A percentile compares a stretch with the other conserved stretches of the same genome.
These are phyloP conservation scores for Phytopythium mirpurense DNA, from an alignment of 352 stramenopile genomes.

Conservation along the genomic window DNA sequence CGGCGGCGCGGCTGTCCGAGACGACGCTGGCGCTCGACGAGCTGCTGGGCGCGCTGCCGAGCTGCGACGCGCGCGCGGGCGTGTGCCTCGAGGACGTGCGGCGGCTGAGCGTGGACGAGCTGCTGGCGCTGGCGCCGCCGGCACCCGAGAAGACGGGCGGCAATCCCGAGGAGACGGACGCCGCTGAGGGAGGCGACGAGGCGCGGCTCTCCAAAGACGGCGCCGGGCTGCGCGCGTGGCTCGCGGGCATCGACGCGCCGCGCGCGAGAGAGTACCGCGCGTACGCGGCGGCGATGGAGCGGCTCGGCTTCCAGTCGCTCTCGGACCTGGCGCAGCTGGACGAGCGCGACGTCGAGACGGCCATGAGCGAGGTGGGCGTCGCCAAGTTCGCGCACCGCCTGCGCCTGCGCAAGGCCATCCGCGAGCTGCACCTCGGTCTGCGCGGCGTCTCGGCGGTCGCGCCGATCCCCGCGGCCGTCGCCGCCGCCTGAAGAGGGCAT, in stretches of 20 bases:
- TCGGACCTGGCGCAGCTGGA: conserved; percentile 56
- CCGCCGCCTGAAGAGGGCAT: background rate
- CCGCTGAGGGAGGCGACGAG: too few relatives aligned
- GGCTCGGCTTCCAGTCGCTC: conserved; percentile 55
- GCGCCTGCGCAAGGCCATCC: conserved; percentile 65
- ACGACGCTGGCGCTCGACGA: conserved; percentile 47
- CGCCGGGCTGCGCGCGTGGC: conserved; percentile 39
- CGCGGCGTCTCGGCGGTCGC: conserved; percentile 10
- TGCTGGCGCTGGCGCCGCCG: conserved; percentile 24
- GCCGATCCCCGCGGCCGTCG: background rate
- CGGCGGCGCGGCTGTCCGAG: conserved; percentile 33
- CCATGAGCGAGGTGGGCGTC: conserved; percentile 72
- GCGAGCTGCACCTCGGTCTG: conserved; percentile 41
- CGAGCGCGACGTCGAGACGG: conserved; percentile 63
- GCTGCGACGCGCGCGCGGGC: conserved; percentile 15
- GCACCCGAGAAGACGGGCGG: conserved; percentile 30
- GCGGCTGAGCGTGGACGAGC: conserved; percentile 49
- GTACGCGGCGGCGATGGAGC: conserved; percentile 56
- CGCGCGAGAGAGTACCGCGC: conserved; percentile 45
- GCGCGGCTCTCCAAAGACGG: conserved; percentile 13
- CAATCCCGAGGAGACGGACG: conserved; percentile 24
- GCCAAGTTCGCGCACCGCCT: conserved; percentile 71
- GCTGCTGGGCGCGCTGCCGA: conserved; percentile 24
- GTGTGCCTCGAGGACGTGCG: conserved; percentile 36
- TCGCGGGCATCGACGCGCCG: conserved; percentile 39